Evolutionary conservation across 345 rosid genomes (phyloP), one percentile per base, ranked within the genome.

Genomic region (Citrus cavaleriei): DNA sequence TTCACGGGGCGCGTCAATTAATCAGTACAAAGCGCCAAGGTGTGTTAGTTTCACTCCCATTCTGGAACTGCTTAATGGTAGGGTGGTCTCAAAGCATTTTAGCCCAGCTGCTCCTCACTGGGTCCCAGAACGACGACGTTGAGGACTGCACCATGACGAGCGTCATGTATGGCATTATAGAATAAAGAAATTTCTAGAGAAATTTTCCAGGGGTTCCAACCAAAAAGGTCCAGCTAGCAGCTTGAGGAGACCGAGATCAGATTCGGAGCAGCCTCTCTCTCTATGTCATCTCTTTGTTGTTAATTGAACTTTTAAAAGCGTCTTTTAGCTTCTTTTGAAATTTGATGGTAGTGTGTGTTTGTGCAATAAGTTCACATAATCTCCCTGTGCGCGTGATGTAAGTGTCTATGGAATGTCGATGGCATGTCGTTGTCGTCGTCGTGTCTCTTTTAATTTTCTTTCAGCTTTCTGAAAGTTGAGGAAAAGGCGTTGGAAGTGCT

Each of bases 1-100:
- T 24, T 89, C 96, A 21, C 86, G 97, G 70, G 98, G 96, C 3
- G 99, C 99, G 2, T 95, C 98, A 6, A 91, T 95, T 76, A 95
- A 93, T 32, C 98, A 95, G 73, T 95, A 93, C 78, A 95, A 95
- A 78, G 91, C 84, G 7, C 98, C 98, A 3, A 88, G 98, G 78
- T 95, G 98, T 76, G 95, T 95, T 76, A 95, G 89, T 72, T 92
- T 89, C 75, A 86, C 86, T 12, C 98, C 98, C 0, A 90, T 95
- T 12, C 68, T 91, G 88, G 98, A 93, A 74, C 84, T 95, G 65
- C 91, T 95, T 13, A 89, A 93, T 74, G 85, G 92, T 7, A 84
- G 95, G 78, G 91, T 92, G 32, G 87, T 89, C 64, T 91, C 98
- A 18, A 82, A 77, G 55, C 93, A 93, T 81, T 90, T 93, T 40